Evolutionary conservation across 78 protist genomes (phyloP).

Genomic region (Chrysochromulina parva): DNA sequence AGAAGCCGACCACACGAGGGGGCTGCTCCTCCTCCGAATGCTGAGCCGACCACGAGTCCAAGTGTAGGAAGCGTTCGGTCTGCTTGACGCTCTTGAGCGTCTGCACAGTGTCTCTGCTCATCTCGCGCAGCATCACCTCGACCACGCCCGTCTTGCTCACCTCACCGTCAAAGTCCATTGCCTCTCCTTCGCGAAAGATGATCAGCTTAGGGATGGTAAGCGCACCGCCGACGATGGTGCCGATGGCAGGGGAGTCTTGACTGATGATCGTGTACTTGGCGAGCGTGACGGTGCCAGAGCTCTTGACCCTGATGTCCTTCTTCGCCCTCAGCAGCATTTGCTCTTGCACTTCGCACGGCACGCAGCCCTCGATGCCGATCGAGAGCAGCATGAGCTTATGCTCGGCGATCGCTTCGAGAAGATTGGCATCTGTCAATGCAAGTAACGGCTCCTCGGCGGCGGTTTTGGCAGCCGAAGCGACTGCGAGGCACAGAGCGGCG

Average conservation of each 20-base stretch:
- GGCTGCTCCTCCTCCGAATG: constrained; percentile 12
- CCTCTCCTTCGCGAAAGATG: background rate
- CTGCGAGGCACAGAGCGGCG: too few relatives aligned
- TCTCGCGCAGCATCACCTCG: background rate
- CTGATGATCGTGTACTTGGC: background rate
- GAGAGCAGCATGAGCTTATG: background rate
- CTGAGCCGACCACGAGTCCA: background rate
- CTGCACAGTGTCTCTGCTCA: background rate
- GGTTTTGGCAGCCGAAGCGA: too few relatives aligned
- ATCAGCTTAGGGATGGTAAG: background rate
- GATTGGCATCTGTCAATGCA: background rate
- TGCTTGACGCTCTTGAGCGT: background rate
- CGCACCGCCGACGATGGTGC: background rate
- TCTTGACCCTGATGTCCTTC: background rate
- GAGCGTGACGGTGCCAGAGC: background rate
- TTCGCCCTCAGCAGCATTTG: background rate
- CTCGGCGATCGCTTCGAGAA: background rate
- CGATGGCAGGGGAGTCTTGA: background rate
- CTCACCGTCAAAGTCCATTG: background rate
- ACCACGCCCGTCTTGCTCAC: background rate
- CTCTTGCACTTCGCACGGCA: background rate
- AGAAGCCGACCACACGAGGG: constrained; percentile 25
- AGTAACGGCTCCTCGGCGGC: background rate
- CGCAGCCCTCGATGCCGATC: background rate
- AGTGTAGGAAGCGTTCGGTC: constrained; percentile 1